phyloP scores from a whole-genome alignment of 805 yeast genomes.

The Zygotorulaspora danielsina region DNA sequence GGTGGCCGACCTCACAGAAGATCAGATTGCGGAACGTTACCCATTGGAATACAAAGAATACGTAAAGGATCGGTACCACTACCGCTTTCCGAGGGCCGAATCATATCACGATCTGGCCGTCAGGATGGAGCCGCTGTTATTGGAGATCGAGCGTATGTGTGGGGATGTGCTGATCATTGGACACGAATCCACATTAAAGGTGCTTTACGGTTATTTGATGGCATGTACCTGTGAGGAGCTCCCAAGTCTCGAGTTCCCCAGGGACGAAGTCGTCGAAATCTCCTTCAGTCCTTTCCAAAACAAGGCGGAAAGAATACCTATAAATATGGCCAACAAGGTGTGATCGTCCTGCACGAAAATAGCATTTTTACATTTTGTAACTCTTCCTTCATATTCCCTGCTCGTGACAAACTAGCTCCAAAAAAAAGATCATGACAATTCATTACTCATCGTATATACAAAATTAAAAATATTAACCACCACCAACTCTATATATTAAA shows the following conservation, averaged over 20 bases:
- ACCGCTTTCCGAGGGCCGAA: conserved; percentile 86
- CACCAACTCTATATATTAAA: too few relatives aligned
- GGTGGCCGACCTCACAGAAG: conserved; percentile 62
- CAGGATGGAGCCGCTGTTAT: conserved; percentile 83
- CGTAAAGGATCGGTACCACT: conserved; percentile 81
- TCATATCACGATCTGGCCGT: conserved; percentile 95
- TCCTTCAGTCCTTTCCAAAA: conserved; percentile 83
- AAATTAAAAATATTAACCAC: too few relatives aligned
- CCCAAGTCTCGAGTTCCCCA: conserved; percentile 72
- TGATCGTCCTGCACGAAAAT: too few relatives aligned
- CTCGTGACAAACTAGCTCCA: too few relatives aligned
- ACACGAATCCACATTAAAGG: conserved; percentile 84
- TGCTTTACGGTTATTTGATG: conserved; percentile 91
- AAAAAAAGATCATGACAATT: too few relatives aligned
- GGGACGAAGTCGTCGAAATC: conserved; percentile 81
- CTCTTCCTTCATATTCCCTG: too few relatives aligned
- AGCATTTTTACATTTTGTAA: too few relatives aligned
- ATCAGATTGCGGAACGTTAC: conserved; percentile 53
- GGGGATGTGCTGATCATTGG: conserved; percentile 88
- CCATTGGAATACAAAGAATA: conserved; percentile 70
- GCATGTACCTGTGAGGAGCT: conserved; percentile 84
- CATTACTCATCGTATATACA: too few relatives aligned
- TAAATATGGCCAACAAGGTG: too few relatives aligned
- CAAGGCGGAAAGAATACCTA: conserved; percentile 50
- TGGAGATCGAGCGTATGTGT: conserved; percentile 90